phyloP scores from a whole-genome alignment of 805 yeast genomes.

The Metschnikowia orientalis region DNA sequence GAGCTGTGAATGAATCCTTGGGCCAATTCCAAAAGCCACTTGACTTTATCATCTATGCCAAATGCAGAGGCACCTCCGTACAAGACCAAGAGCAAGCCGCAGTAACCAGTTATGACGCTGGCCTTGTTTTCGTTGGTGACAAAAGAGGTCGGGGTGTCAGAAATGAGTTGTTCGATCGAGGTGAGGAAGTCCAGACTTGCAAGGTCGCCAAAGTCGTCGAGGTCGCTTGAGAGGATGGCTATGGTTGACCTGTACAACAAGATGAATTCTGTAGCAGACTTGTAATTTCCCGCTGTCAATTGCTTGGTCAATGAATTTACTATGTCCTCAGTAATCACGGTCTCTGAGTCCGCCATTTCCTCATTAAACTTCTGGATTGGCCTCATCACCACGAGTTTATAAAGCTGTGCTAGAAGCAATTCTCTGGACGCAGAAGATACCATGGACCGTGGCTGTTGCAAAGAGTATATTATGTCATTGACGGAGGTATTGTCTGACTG shows the following conservation, averaged over 20 bases:
- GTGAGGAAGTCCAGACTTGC: slow-evolving; percentile 29
- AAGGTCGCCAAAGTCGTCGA: slow-evolving; percentile 46
- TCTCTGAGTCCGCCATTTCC: slow-evolving; percentile 26
- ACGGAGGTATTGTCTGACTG: slow-evolving; percentile 36
- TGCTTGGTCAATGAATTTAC: slow-evolving; percentile 32
- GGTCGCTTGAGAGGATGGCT: slow-evolving; percentile 44
- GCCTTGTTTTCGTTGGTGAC: slow-evolving; percentile 38
- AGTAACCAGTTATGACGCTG: slow-evolving; percentile 34
- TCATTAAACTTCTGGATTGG: slow-evolving; percentile 36
- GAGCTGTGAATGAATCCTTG: slow-evolving; percentile 36
- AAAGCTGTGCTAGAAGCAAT: slow-evolving; percentile 47
- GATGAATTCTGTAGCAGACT: slow-evolving; percentile 39
- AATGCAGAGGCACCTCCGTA: slow-evolving; percentile 47
- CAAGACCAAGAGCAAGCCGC: slow-evolving; percentile 38
- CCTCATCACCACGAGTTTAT: slow-evolving; percentile 41
- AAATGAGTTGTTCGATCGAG: slow-evolving; percentile 25
- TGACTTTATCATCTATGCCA: slow-evolving; percentile 45
- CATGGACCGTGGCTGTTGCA: slow-evolving; percentile 38
- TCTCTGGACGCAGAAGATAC: slow-evolving; percentile 47
- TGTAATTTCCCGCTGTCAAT: slow-evolving; percentile 29
- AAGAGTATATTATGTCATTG: slow-evolving; percentile 42
- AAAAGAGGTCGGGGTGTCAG: slow-evolving; percentile 31
- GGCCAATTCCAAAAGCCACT: slow-evolving; percentile 41
- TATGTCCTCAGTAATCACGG: slow-evolving; percentile 35
- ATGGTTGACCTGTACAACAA: slow-evolving; percentile 37